Evolutionary conservation across 441 rosid species (phyloP).

Genomic region (Populus hybrid): DNA sequence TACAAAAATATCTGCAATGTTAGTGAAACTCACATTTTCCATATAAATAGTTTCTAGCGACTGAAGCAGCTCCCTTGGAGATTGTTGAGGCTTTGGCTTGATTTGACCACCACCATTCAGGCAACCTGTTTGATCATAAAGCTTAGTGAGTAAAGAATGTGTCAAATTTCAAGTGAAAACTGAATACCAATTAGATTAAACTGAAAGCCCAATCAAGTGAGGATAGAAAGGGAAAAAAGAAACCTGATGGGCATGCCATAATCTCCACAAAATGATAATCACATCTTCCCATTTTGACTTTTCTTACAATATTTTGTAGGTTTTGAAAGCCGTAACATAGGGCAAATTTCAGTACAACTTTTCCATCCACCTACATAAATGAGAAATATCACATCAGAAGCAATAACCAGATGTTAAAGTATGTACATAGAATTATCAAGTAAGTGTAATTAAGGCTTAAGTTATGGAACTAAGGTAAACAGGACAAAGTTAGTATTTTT

Average conservation of each 20-base stretch:
- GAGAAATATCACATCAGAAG: conserved; percentile 1
- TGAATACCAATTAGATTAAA: neutral
- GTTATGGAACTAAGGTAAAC: neutral
- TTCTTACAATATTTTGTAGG: conserved; percentile 87
- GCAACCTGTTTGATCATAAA: conserved; percentile 54
- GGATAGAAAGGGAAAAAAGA: neutral
- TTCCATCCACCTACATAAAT: conserved; percentile 63
- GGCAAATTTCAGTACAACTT: conserved; percentile 72
- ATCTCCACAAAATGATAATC: conserved; percentile 94
- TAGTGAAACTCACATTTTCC: conserved; percentile 59
- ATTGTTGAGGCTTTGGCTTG: conserved; percentile 79
- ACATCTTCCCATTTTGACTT: conserved; percentile 64
- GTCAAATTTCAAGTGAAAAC: neutral
- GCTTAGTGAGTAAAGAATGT: neutral
- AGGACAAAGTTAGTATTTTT: neutral
- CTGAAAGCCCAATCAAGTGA: neutral
- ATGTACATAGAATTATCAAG: neutral
- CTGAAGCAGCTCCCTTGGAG: conserved; percentile 76
- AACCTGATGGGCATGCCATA: conserved; percentile 99
- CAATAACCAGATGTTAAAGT: neutral
- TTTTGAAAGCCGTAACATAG: conserved; percentile 90
- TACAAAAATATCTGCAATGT: neutral
- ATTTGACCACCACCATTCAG: conserved; percentile 94
- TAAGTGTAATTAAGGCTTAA: neutral
- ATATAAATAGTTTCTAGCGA: conserved; percentile 58